Conservation (phyloP, 2,329 filamentous ascomycete species). For the Calonectria fujianensis region DNA sequence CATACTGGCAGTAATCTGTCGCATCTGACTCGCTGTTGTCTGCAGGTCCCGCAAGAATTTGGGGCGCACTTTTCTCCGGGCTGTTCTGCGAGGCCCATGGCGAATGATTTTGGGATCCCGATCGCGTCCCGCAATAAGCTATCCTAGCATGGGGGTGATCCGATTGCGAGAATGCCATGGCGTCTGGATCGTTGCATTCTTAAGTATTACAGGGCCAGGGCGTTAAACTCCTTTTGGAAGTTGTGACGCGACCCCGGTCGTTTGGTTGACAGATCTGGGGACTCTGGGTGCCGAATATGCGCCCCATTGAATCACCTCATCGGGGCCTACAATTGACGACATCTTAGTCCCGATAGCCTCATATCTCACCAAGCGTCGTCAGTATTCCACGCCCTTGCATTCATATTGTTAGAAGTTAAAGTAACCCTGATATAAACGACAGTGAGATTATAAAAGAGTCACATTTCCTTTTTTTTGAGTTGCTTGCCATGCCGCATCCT, state of each 20-base stretch:
- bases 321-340: conserved; percentile 32
- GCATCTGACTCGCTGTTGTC: conserved; percentile 40
- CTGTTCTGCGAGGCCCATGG: conserved; percentile 16
- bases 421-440: not conserved
- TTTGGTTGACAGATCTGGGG: conserved; percentile 24
- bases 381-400: not conserved
- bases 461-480: not conserved
- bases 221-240: conserved; percentile 40
- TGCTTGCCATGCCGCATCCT: not conserved
- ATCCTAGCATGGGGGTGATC: not conserved
- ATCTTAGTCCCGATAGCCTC: conserved; percentile 38
- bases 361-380: conserved; percentile 27
- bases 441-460: not conserved
- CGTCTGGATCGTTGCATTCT: conserved; percentile 14
- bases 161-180: not conserved
- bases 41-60: conserved; percentile 41
- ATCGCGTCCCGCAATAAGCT: not conserved
- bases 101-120: not conserved
- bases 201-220: conserved; percentile 12
- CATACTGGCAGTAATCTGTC: conserved; percentile 37
- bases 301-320: conserved; percentile 35
- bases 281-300: not conserved
- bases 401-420: not conserved
- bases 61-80: conserved; percentile 3
- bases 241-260: conserved; percentile 38